These are phyloP conservation scores for Penicillium olsonii DNA, from an alignment of 2,329 filamentous ascomycete species.

Conservation along the genomic window DNA sequence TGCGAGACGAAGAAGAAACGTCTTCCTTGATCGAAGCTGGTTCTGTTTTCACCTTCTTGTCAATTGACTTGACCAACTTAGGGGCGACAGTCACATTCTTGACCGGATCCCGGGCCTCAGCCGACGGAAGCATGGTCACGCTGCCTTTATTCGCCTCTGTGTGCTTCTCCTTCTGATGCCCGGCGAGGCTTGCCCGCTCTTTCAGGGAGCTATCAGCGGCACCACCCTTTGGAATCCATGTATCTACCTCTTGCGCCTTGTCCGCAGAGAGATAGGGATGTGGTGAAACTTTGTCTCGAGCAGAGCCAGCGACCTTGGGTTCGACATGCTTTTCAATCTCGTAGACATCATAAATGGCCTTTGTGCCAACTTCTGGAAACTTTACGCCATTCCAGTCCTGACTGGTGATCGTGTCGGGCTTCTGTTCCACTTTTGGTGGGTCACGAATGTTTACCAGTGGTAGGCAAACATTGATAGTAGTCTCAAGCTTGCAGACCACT, in stretches of 20 bases:
- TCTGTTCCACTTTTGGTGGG: not conserved
- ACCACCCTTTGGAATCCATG: not conserved
- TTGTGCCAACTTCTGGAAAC: not conserved
- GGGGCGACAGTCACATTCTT: too few relatives aligned
- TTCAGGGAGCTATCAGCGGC: too few relatives aligned
- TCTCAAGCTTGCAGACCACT: conserved; percentile 4
- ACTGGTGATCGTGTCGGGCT: not conserved
- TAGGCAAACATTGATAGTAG: not conserved
- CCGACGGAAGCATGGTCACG: too few relatives aligned
- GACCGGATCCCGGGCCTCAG: too few relatives aligned
- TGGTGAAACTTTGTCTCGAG: not conserved
- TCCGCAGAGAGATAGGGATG: not conserved
- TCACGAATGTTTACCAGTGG: conserved; percentile 4
- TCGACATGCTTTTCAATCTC: not conserved
- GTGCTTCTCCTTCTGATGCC: too few relatives aligned
- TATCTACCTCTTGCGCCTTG: not conserved
- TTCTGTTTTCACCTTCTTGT: too few relatives aligned
- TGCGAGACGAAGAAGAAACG: too few relatives aligned
- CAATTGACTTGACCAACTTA: too few relatives aligned
- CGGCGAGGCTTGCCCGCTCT: too few relatives aligned
- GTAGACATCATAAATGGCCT: not conserved
- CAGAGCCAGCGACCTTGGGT: not conserved
- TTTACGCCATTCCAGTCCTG: not conserved
- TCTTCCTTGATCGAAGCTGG: too few relatives aligned
- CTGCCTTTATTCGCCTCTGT: too few relatives aligned